Percentiles rank a stretch among this genome's conserved stretches.
Evolutionary conservation across 2,329 filamentous ascomycete species (phyloP).

Genomic region (Aspergillus clavatus): DNA sequence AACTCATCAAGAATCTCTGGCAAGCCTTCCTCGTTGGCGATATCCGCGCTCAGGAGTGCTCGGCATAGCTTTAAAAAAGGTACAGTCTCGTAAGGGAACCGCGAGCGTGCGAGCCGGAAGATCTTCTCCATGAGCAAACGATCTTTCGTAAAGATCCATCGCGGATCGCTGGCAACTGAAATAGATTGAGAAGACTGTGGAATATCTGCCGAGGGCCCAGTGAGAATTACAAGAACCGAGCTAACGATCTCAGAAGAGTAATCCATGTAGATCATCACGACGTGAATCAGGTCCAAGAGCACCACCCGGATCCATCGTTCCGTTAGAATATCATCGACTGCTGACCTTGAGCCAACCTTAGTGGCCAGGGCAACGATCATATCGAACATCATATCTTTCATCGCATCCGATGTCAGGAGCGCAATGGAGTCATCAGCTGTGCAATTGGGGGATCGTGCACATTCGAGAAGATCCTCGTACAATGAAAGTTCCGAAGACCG

Average conservation of each 20-base stretch:
- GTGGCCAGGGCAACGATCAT: slow-evolving; percentile 43
- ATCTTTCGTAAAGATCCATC: slow-evolving; percentile 55
- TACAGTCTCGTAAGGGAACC: slow-evolving; percentile 80
- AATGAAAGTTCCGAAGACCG: slow-evolving; percentile 35
- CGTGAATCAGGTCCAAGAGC: slow-evolving; percentile 66
- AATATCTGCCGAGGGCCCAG: slow-evolving; percentile 32
- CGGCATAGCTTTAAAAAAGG: slow-evolving; percentile 72
- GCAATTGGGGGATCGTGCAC: slow-evolving; percentile 35
- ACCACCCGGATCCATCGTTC: slow-evolving; percentile 59
- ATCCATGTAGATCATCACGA: slow-evolving; percentile 61
- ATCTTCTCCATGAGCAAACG: slow-evolving; percentile 52
- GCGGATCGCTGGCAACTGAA: slow-evolving; percentile 33
- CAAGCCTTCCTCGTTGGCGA: slow-evolving; percentile 45
- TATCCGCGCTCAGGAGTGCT: slow-evolving; percentile 51
- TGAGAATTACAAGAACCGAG: slow-evolving; percentile 61
- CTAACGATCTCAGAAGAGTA: slow-evolving; percentile 69
- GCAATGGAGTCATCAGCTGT: slow-evolving; percentile 45
- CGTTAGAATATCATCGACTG: slow-evolving; percentile 49
- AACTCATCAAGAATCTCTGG: slow-evolving; percentile 59
- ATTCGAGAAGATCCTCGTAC: slow-evolving; percentile 47
- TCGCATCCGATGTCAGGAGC: slow-evolving; percentile 44
- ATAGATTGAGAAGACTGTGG: slow-evolving; percentile 15
- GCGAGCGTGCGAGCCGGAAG: slow-evolving; percentile 64
- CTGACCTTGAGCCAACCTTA: slow-evolving; percentile 46
- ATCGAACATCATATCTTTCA: slow-evolving; percentile 46